These are phyloP conservation scores for Psilocybe cyanescens DNA, from an alignment of 768 basidiomycete genomes.

Conservation along the genomic window DNA sequence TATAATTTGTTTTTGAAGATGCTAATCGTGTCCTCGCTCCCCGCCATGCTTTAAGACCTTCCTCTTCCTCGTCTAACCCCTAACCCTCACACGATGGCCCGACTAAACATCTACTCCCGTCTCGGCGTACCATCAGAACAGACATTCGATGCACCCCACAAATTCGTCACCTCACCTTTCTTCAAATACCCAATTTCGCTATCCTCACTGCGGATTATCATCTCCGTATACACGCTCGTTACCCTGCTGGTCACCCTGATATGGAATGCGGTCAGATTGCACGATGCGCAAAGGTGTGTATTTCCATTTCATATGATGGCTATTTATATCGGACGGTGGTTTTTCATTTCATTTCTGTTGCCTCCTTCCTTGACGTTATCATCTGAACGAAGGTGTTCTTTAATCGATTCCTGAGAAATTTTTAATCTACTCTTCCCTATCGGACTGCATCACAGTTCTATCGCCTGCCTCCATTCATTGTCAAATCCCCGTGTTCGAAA, in stretches of 20 bases:
- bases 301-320: slow-evolving; percentile 3
- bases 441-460: too few relatives aligned
- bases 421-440: too few relatives aligned
- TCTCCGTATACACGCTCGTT: slow-evolving; percentile 56
- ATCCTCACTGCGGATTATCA: slow-evolving; percentile 44
- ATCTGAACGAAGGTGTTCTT: neutral
- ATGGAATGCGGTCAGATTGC: slow-evolving; percentile 31
- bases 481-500: too few relatives aligned
- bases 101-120: slow-evolving; percentile 16
- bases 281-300: slow-evolving; percentile 35
- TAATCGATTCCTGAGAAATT: too few relatives aligned
- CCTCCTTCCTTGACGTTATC: neutral
- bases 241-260: slow-evolving; percentile 42
- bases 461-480: too few relatives aligned
- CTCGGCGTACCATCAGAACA: slow-evolving; percentile 15
- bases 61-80: neutral
- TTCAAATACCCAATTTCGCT: slow-evolving; percentile 45
- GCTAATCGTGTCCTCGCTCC: neutral
- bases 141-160: slow-evolving; percentile 38
- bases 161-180: slow-evolving; percentile 54
- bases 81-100: slow-evolving; percentile 8
- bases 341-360: neutral
- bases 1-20: neutral
- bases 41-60: too few relatives aligned
- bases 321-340: neutral